Base-by-base conservation (phyloP, 2,329 filamentous ascomycete species). In the Teratosphaeria nubilosa region DNA sequence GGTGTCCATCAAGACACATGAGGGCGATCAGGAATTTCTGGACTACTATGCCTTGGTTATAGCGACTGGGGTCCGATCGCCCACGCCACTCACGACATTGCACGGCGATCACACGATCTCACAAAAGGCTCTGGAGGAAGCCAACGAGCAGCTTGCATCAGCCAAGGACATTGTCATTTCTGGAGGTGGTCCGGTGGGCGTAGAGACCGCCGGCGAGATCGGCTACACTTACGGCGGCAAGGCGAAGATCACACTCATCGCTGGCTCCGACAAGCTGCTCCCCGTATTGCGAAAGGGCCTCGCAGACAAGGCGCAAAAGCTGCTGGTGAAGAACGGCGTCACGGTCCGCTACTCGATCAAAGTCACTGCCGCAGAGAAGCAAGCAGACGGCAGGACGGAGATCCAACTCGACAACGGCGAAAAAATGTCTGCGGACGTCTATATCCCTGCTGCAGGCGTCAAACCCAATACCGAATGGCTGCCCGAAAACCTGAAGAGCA, bases 1-100 rank as follows among this genome's bases (percentile, higher is more conserved):
- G 1, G 73, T 84, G 6, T 69, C 72, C 2, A 73, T 81, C 63
- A 71, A 68, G 6, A 67, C 65, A n/a, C 59, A 59, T 16, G 57
- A 62, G 16, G 61, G 54, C 22, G 74, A 70, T 22, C 68, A 70
- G 20, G 65, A 72, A 54, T 66, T 63, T 31, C 61, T 83, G 11
- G 57, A 71, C 2, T 84, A 80, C 66, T 76, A 82, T 62, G 77
- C 79, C n/a, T 73, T 84, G 2, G 72, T 84, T 54, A 77, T 84
- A 59, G 80, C 81, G 9, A 82, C 80, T 0, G 82, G 82, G 7
- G 77, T 77, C 45, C 74, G 66, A 13, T 79, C 80, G 1, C 68
- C 73, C 10, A 72, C 76, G 27, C 72, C 76, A 0, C 69, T 75
- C 3, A 72, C 79, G 55, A 78, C 78, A 25, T 68, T 74, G 13